phyloP scores from a whole-genome alignment of 257 asterid species.

The Henckelia pumila region DNA sequence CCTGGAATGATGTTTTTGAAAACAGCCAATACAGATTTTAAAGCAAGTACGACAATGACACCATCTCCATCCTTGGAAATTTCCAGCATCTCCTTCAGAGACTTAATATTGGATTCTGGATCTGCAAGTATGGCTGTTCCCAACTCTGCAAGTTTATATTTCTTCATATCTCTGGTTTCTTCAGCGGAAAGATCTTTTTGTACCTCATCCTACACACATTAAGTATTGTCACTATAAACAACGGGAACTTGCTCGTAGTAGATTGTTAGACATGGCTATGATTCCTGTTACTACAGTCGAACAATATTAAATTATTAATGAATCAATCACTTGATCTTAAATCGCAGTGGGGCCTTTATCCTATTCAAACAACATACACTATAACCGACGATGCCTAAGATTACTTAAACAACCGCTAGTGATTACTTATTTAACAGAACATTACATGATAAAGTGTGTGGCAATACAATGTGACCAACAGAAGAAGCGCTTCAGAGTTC shows the following conservation, averaged over 20 bases:
- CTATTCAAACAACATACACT: neutral
- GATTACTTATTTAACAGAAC: neutral
- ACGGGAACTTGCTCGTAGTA: neutral
- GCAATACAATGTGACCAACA: neutral
- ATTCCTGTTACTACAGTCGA: neutral
- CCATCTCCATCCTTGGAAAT: slow-evolving; percentile 63
- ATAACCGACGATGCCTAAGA: too few relatives aligned
- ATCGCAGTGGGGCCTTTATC: neutral
- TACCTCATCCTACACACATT: slow-evolving; percentile 68
- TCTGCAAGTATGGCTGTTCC: slow-evolving; percentile 82
- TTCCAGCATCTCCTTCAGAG: slow-evolving; percentile 84
- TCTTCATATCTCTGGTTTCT: slow-evolving; percentile 72
- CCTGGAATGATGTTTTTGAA: slow-evolving; percentile 96
- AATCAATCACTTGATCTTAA: neutral
- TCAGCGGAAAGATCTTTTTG: slow-evolving; percentile 71
- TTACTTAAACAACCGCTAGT: too few relatives aligned
- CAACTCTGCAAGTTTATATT: slow-evolving; percentile 79
- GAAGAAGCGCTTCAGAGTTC: neutral
- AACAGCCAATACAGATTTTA: slow-evolving; percentile 89
- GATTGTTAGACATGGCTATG: neutral
- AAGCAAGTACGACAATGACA: slow-evolving; percentile 57
- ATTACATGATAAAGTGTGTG: neutral
- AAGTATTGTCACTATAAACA: neutral
- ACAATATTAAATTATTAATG: neutral
- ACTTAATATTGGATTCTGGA: slow-evolving; percentile 83